Base-by-base conservation (phyloP, 805 yeast genomes). In the Wickerhamiella lipophila region DNA sequence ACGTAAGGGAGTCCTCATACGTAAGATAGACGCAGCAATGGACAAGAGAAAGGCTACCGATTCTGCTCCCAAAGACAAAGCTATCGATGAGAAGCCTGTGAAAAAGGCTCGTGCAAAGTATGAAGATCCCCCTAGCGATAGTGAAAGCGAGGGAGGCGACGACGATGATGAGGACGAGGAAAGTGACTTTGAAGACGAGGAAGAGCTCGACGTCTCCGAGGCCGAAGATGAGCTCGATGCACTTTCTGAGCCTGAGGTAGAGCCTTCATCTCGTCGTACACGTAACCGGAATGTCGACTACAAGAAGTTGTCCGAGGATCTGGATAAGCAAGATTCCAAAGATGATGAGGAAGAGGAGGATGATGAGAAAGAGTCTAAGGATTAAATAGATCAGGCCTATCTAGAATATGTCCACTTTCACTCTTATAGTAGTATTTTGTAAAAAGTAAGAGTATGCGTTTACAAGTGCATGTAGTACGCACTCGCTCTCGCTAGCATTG, bases 231-330 rank as follows among this genome's bases (percentile, higher is more conserved):
- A 57, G 27, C 34, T 51, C 35, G 46, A 48, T 25, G 56, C 56
- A 39, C 50, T 87, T 56, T 94, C 84, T 60, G 71, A 81, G 35
- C 69, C 86, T 35, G 88, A 87, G 66, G 86, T 87, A 62, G 86
- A 86, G 55, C 73, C 81, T n/a, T 65, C 66, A 15, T 68, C 94
- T 66, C 83, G 96, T 6, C 76, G 96, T 56, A 94, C 96, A 13
- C 50, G 43, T 26, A 9, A 19, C 13, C 82, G 79, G 60, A 82
- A 81, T 16, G 81, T 88, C 57, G 96, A 87, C 66, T 87, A 82
- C 64, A 71, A 77, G 50, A 81, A 83, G 66, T 86, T 94, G 13
- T 83, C 86, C 18, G 82, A 77, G 56, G 76, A 83, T 60, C 65
- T 84, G 58, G 78, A 75, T 47, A 68, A 67, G 19, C 27, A 38